Conservation (phyloP, 1,284 basidiomycete species). For the Pascua sp. region DNA sequence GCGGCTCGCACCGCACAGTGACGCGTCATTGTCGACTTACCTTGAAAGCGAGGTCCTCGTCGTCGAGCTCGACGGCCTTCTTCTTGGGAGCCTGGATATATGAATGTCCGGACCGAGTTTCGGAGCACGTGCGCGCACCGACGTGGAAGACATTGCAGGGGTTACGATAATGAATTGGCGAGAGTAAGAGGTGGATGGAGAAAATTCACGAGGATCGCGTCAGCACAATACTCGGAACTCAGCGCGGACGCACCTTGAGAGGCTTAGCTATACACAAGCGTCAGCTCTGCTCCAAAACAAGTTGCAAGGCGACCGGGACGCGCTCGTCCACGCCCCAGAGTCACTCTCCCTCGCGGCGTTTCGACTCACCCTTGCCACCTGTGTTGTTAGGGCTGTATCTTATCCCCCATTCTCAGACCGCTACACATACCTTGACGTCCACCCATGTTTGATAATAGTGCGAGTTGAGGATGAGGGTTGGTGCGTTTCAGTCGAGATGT, state of each 20-base stretch:
- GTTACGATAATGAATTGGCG: background rate
- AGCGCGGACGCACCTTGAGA: constrained; percentile 19
- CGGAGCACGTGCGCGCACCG: background rate
- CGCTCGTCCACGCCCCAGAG: background rate
- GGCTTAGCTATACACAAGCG: constrained; percentile 17
- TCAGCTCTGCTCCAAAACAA: constrained; percentile 1
- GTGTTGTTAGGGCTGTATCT: background rate
- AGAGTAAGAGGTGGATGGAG: background rate
- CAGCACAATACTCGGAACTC: background rate
- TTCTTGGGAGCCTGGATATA: constrained; percentile 19
- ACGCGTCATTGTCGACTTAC: background rate
- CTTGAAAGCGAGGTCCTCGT: constrained; percentile 37
- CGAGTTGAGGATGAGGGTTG: background rate
- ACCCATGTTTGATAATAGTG: constrained; percentile 16
- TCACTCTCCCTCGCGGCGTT: background rate
- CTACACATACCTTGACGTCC: constrained; percentile 18
- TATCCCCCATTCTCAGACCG: background rate
- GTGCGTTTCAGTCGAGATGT: background rate
- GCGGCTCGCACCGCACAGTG: background rate
- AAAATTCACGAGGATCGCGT: background rate
- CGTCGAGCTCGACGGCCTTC: constrained; percentile 29
- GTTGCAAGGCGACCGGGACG: background rate
- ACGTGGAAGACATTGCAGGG: background rate
- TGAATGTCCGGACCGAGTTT: background rate
- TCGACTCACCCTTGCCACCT: constrained; percentile 11